Percentiles rank a stretch among this genome's conserved stretches.
These are phyloP conservation scores for Fraxinus greggii DNA, from an alignment of 305 asterid species.

Conservation along the genomic window DNA sequence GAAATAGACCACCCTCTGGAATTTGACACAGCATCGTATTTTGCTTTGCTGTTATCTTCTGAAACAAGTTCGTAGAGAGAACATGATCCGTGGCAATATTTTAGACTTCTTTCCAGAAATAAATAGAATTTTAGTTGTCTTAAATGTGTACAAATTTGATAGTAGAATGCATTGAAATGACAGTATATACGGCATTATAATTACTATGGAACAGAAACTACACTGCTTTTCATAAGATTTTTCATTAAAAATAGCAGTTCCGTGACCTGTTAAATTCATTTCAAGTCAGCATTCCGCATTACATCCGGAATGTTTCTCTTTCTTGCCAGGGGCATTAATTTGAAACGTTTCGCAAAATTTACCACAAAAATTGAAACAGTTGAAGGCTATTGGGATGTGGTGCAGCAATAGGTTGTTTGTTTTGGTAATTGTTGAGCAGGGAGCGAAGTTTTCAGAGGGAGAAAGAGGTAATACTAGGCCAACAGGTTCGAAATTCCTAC, in stretches of 20 bases:
- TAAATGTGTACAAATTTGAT: neutral
- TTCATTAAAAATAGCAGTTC: neutral
- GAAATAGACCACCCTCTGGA: neutral
- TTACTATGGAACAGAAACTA: neutral
- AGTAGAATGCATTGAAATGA: neutral
- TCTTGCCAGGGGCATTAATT: neutral
- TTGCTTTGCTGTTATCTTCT: neutral
- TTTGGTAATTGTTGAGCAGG: too few relatives aligned
- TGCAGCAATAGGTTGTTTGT: too few relatives aligned
- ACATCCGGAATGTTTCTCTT: neutral
- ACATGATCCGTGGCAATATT: neutral
- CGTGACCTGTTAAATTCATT: neutral
- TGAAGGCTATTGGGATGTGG: neutral
- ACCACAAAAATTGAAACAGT: neutral
- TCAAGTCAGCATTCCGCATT: neutral
- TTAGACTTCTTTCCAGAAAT: too few relatives aligned
- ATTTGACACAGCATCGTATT: neutral
- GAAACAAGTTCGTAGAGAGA: neutral
- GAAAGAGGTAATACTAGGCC: neutral
- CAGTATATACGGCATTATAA: neutral
- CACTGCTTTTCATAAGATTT: neutral
- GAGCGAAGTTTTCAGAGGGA: neutral
- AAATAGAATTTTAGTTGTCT: neutral
- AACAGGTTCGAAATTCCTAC: too few relatives aligned
- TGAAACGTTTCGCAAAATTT: neutral